A percentile compares a stretch with the other conserved stretches of the same genome.
These are phyloP conservation scores for Apiospora kogelbergensis DNA, from an alignment of 2,329 filamentous ascomycete species.

Conservation along the genomic window DNA sequence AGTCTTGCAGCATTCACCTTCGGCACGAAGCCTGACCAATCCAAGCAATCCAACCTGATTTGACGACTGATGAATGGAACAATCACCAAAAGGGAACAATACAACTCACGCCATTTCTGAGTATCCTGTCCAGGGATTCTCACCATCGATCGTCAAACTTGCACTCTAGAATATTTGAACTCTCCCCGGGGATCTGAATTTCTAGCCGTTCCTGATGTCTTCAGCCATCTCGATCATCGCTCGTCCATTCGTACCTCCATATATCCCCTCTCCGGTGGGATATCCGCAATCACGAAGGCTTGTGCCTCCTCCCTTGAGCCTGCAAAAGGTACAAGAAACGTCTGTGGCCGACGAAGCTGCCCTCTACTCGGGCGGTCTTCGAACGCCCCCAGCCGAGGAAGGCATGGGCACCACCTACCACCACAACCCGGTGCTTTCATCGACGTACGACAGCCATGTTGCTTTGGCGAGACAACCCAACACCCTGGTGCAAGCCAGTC, in stretches of 20 bases:
- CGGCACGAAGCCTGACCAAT: not conserved
- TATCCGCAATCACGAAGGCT: conserved; percentile 17
- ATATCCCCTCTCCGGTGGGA: conserved; percentile 27
- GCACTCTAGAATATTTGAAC: not conserved
- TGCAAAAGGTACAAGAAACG: conserved; percentile 22
- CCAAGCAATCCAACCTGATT: not conserved
- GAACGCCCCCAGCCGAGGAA: conserved; percentile 51
- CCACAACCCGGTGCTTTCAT: conserved; percentile 39
- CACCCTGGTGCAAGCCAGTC: conserved; percentile 33
- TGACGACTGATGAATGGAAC: not conserved
- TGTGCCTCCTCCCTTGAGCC: conserved; percentile 15
- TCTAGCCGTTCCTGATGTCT: conserved; percentile 26
- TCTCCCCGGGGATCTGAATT: not conserved
- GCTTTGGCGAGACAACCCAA: conserved; percentile 39
- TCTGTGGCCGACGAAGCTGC: conserved; percentile 24
- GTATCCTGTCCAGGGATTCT: not conserved
- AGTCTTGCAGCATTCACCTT: conserved; percentile 7
- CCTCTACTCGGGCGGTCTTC: conserved; percentile 40
- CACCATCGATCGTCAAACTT: not conserved
- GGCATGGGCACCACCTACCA: conserved; percentile 55
- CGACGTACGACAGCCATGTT: conserved; percentile 46
- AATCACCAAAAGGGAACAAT: not conserved
- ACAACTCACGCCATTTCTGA: not conserved
- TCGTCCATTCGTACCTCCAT: conserved; percentile 25
- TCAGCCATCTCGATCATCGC: conserved; percentile 25